Evolutionary conservation across 148 eudicot genomes (phyloP).

Genomic region (Fagopyrum homotropicum): DNA sequence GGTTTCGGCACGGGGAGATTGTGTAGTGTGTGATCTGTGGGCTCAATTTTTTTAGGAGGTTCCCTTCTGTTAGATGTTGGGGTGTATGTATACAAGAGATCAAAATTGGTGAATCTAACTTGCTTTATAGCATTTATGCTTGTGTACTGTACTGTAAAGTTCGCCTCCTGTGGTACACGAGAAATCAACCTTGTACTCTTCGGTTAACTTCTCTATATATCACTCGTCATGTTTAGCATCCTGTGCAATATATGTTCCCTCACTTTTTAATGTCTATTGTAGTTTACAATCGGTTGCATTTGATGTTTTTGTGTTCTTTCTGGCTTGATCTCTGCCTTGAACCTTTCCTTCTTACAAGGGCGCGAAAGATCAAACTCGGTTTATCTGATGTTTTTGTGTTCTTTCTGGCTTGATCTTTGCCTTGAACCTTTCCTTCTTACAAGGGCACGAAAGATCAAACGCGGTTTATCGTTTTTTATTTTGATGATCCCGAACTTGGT

Average conservation of each 20-base stretch:
- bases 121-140: conserved; percentile 49
- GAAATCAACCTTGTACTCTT: conserved; percentile 16
- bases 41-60: conserved; percentile 20
- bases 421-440: too few relatives aligned
- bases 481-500: too few relatives aligned
- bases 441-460: too few relatives aligned
- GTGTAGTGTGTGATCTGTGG: conserved; percentile 35
- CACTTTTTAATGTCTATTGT: neutral
- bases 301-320: too few relatives aligned
- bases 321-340: too few relatives aligned
- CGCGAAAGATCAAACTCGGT: too few relatives aligned
- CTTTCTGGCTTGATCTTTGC: too few relatives aligned
- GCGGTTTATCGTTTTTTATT: too few relatives aligned
- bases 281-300: too few relatives aligned
- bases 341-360: too few relatives aligned
- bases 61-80: conserved; percentile 29
- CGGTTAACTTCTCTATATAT: conserved; percentile 18
- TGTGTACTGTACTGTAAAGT: conserved; percentile 15
- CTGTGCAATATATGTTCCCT: conserved; percentile 14
- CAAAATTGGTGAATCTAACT: conserved; percentile 35
- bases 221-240: conserved; percentile 15
- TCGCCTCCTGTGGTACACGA: neutral
- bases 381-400: too few relatives aligned
- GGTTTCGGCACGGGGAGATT: conserved; percentile 60
- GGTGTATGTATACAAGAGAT: conserved; percentile 61